Evolutionary conservation across 2,329 filamentous ascomycete species (phyloP).

Genomic region (Colletotrichum chlorophyti): DNA sequence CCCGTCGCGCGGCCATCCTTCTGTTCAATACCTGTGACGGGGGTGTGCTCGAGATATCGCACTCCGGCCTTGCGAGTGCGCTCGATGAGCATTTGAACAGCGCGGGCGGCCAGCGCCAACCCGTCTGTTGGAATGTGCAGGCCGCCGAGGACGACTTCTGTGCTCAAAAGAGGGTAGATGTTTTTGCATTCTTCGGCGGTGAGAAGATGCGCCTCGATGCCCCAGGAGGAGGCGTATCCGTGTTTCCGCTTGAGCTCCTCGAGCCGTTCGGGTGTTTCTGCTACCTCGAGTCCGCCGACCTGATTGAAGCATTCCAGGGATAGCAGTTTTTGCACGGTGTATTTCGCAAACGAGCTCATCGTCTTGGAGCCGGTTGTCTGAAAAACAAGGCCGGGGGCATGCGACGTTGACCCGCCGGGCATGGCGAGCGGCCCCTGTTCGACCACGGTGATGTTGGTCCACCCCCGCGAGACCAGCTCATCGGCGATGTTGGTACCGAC

Average conservation of each 20-base stretch:
- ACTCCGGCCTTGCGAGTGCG: slow-evolving; percentile 65
- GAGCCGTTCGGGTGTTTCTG: slow-evolving; percentile 63
- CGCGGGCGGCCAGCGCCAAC: slow-evolving; percentile 65
- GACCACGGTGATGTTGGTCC: slow-evolving; percentile 68
- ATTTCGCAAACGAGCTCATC: slow-evolving; percentile 64
- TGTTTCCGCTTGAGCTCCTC: slow-evolving; percentile 69
- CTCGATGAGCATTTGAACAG: slow-evolving; percentile 66
- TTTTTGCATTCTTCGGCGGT: slow-evolving; percentile 57
- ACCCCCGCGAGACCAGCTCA: slow-evolving; percentile 67
- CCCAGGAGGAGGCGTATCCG: slow-evolving; percentile 67
- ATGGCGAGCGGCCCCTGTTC: slow-evolving; percentile 68
- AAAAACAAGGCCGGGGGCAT: slow-evolving; percentile 69
- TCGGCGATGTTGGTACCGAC: slow-evolving; percentile 70
- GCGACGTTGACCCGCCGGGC: slow-evolving; percentile 71
- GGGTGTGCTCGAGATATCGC: slow-evolving; percentile 60
- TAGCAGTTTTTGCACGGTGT: slow-evolving; percentile 66
- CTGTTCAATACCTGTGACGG: slow-evolving; percentile 63
- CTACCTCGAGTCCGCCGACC: slow-evolving; percentile 67
- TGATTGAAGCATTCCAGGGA: slow-evolving; percentile 68
- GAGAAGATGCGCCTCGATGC: slow-evolving; percentile 61
- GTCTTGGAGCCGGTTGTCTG: slow-evolving; percentile 66
- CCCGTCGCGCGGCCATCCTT: slow-evolving; percentile 59
- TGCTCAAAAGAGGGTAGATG: slow-evolving; percentile 61
- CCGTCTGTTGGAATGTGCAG: slow-evolving; percentile 67
- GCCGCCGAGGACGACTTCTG: slow-evolving; percentile 61